Percentiles rank a stretch among this genome's conserved stretches.
Conservation (phyloP, 1,139 yeast species). For the Suhomyces wounanorum region DNA sequence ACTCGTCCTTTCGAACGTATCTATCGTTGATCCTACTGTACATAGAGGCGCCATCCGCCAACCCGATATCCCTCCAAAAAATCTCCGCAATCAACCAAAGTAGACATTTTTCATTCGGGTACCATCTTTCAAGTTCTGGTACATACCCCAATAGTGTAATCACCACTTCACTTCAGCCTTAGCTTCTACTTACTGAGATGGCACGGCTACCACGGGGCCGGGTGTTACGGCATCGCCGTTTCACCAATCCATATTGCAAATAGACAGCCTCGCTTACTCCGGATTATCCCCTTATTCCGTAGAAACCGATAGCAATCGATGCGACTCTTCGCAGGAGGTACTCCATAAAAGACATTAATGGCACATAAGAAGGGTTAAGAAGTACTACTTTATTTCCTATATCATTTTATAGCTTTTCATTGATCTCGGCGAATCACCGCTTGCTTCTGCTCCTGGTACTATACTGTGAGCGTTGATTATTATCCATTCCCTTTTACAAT, state of each 20-base stretch:
- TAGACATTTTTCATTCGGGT: background rate
- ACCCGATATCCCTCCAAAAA: background rate
- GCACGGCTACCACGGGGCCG: conserved; percentile 1
- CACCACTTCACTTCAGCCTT: background rate
- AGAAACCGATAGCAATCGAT: background rate
- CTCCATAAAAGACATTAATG: background rate
- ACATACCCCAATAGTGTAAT: background rate
- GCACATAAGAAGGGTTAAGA: background rate
- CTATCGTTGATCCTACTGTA: conserved; percentile 46
- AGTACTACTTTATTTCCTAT: background rate
- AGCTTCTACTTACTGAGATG: background rate
- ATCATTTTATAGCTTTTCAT: background rate
- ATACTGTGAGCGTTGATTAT: background rate
- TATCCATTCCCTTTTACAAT: background rate
- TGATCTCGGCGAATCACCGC: background rate
- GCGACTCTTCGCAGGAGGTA: background rate
- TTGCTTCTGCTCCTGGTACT: background rate
- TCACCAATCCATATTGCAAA: background rate
- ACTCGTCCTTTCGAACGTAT: conserved; percentile 95
- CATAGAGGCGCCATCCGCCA: background rate
- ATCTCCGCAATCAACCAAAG: background rate
- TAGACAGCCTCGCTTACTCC: background rate
- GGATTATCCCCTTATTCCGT: background rate
- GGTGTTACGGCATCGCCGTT: background rate
- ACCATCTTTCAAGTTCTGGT: background rate